Conservation (phyloP, 148 eudicot genomes). For the Gaultheria prostrata region DNA sequence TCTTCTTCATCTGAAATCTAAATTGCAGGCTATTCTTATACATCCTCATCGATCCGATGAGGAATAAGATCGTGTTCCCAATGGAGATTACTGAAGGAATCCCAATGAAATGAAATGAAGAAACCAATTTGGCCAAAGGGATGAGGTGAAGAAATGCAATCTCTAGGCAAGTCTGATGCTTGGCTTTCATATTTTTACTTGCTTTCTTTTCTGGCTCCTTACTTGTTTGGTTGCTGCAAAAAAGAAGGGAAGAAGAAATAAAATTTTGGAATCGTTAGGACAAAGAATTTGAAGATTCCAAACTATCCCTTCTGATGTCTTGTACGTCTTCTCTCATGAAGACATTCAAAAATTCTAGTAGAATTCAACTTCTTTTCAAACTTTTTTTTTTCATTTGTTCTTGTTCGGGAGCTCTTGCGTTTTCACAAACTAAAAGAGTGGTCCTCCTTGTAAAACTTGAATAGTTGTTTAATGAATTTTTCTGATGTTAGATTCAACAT, state of each 20-base stretch:
- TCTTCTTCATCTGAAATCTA: neutral
- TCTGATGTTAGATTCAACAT: neutral
- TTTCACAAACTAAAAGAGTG: neutral
- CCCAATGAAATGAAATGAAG: neutral
- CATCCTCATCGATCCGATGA: neutral
- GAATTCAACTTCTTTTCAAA: neutral
- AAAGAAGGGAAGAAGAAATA: neutral
- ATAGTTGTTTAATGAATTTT: neutral
- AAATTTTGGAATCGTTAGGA: neutral
- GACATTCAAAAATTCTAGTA: neutral
- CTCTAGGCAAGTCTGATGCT: conserved; percentile 15
- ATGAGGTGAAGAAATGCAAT: conserved; percentile 2
- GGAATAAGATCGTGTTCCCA: neutral
- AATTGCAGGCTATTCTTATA: neutral
- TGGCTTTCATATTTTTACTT: conserved; percentile 1
- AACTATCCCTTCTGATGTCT: neutral
- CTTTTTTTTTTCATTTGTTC: neutral
- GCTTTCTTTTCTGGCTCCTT: neutral
- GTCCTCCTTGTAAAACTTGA: neutral
- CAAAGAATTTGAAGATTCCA: neutral
- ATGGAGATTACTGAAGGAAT: neutral
- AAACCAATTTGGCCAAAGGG: conserved; percentile 3
- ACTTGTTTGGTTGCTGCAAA: neutral
- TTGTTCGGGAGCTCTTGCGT: neutral
- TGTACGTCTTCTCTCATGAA: neutral